Conservation (phyloP, 768 basidiomycete species). For the Calocera cornea region DNA sequence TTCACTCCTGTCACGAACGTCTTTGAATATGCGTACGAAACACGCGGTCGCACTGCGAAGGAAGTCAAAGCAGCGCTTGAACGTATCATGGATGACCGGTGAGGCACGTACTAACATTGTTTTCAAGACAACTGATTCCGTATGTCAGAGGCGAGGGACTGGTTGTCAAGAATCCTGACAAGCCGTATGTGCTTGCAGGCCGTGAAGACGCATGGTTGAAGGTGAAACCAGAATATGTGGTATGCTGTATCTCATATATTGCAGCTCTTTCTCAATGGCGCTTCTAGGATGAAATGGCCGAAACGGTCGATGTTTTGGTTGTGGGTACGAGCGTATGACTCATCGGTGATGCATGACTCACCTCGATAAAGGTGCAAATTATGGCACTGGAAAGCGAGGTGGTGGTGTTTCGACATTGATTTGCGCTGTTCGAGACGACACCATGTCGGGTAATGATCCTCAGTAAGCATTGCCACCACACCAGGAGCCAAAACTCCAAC, state of each 20-base stretch:
- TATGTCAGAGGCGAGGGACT: slow-evolving; percentile 73
- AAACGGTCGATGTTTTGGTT: slow-evolving; percentile 84
- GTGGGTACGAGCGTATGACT: slow-evolving; percentile 41
- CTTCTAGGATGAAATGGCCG: slow-evolving; percentile 71
- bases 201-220: slow-evolving; percentile 91
- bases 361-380: slow-evolving; percentile 53
- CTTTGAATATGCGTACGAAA: slow-evolving; percentile 64
- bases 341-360: not conserved
- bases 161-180: slow-evolving; percentile 73
- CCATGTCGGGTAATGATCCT: slow-evolving; percentile 36
- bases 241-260: slow-evolving; percentile 20
- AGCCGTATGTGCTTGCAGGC: slow-evolving; percentile 73
- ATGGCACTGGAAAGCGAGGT: slow-evolving; percentile 71
- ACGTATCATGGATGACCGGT: slow-evolving; percentile 57
- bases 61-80: slow-evolving; percentile 75
- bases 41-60: slow-evolving; percentile 59
- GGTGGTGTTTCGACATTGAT: slow-evolving; percentile 83
- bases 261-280: not conserved
- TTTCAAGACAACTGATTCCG: not conserved
- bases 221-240: slow-evolving; percentile 83
- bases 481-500: not conserved
- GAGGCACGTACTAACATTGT: slow-evolving; percentile 8
- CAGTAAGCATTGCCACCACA: slow-evolving; percentile 33
- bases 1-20: slow-evolving; percentile 60
- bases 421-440: slow-evolving; percentile 77